Percentiles rank a stretch among this genome's conserved stretches.
Evolutionary conservation across 2,329 filamentous ascomycete species (phyloP).

Genomic region (Aspergillus sp.): DNA sequence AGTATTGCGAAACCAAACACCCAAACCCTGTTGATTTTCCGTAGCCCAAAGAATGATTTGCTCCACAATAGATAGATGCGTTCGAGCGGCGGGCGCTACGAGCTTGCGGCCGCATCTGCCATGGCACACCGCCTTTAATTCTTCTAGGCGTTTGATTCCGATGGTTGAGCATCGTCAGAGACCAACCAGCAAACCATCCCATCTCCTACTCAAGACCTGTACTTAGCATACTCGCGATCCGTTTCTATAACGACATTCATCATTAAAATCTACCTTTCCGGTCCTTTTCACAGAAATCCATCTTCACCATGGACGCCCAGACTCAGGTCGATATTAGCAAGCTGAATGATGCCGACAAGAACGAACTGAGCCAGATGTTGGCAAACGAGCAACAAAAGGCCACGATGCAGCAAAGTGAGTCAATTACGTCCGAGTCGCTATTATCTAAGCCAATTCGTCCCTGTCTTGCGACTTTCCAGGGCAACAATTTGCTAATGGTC

Average conservation of each 20-base stretch:
- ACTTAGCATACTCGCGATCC: neutral
- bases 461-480: neutral
- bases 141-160: neutral
- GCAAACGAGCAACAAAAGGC: conserved; percentile 82
- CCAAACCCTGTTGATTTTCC: neutral
- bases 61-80: neutral
- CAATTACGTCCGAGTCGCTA: neutral
- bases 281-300: neutral
- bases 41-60: neutral
- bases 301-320: conserved; percentile 37
- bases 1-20: neutral
- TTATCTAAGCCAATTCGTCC: neutral
- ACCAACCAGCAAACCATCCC: neutral
- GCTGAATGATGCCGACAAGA: conserved; percentile 79
- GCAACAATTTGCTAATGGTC: conserved; percentile 12
- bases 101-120: conserved; percentile 8
- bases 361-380: conserved; percentile 84
- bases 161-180: neutral
- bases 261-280: neutral
- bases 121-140: conserved; percentile 11
- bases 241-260: too few relatives aligned
- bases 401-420: conserved; percentile 53
- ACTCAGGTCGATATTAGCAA: conserved; percentile 64
- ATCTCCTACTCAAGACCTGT: neutral
- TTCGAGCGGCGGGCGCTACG: neutral